Percentiles rank a stretch among this genome's conserved stretches.
These are phyloP conservation scores for Claviceps fusiformis DNA, from an alignment of 2,329 filamentous ascomycete genomes.

Conservation along the genomic window DNA sequence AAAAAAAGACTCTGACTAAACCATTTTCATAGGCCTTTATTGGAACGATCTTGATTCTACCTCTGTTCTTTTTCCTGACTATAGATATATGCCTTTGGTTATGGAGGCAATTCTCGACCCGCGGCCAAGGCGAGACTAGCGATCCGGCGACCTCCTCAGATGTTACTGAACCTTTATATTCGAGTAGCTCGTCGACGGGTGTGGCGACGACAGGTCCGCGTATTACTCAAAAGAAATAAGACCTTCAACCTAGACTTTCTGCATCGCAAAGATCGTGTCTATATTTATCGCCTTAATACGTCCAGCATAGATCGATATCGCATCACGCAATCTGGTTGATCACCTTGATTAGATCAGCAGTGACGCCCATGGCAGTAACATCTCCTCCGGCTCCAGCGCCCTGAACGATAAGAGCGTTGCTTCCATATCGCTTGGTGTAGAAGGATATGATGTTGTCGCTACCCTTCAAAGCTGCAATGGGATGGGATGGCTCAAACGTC, in stretches of 20 bases:
- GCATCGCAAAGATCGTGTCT: background rate
- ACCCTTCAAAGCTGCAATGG: constrained; percentile 88
- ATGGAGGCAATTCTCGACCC: constrained; percentile 28
- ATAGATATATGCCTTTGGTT: constrained; percentile 41
- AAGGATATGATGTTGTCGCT: constrained; percentile 99
- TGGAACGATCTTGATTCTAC: constrained; percentile 32
- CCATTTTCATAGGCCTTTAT: constrained; percentile 24
- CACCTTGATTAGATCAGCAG: constrained; percentile 84
- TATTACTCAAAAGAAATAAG: constrained; percentile 4
- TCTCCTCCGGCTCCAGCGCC: constrained; percentile 89
- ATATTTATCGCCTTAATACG: background rate
- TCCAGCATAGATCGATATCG: background rate
- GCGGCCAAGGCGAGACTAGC: constrained; percentile 4
- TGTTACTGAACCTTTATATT: background rate
- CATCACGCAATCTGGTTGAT: constrained; percentile 49
- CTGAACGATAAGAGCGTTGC: constrained; percentile 85
- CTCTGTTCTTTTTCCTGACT: constrained; percentile 31
- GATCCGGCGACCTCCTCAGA: background rate
- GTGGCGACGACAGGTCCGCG: constrained; percentile 1
- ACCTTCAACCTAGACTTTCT: background rate
- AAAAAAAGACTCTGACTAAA: constrained; percentile 4
- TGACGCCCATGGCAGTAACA: constrained; percentile 95
- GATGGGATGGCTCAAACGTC: constrained; percentile 74
- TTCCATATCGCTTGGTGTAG: constrained; percentile 89
- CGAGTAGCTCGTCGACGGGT: background rate